phyloP scores from a whole-genome alignment of 2,329 filamentous ascomycete genomes.

The Alternaria alternata region DNA sequence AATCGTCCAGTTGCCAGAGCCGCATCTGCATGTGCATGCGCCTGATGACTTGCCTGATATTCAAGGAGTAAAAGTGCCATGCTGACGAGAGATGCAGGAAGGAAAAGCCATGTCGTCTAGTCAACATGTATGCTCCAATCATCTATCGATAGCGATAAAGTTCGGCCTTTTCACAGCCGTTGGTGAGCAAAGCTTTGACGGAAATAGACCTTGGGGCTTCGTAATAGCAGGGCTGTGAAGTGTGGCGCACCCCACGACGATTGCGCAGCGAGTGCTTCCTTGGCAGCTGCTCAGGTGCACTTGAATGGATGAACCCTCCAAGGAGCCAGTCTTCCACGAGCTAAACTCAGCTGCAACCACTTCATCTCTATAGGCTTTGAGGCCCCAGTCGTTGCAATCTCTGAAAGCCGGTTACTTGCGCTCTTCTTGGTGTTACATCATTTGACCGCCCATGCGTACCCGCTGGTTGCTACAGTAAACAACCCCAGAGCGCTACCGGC shows the following conservation, averaged over 20 bases:
- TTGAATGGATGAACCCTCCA: neutral
- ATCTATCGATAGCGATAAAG: neutral
- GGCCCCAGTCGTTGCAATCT: neutral
- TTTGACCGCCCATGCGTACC: conserved; percentile 17
- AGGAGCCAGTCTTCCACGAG: neutral
- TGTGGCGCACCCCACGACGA: conserved; percentile 16
- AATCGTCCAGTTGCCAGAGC: neutral
- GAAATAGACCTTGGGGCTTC: conserved; percentile 16
- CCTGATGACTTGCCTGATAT: neutral
- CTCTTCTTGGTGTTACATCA: conserved; percentile 14
- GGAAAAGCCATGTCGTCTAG: neutral
- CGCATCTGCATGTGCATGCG: neutral
- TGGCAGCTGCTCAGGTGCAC: conserved; percentile 8
- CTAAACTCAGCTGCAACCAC: neutral
- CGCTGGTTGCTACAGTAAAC: conserved; percentile 45
- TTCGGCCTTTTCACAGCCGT: neutral
- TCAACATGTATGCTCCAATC: neutral
- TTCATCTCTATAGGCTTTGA: neutral
- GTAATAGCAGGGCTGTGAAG: conserved; percentile 21
- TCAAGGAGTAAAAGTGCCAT: neutral
- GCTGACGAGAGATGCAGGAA: neutral
- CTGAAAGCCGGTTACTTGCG: neutral
- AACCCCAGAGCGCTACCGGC: conserved; percentile 26
- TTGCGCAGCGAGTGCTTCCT: conserved; percentile 12
- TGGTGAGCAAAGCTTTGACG: neutral